Evolutionary conservation across 768 basidiomycete genomes (phyloP), one percentile per base, ranked within the genome.

Genomic region (Brasilioporus rufonigricans): DNA sequence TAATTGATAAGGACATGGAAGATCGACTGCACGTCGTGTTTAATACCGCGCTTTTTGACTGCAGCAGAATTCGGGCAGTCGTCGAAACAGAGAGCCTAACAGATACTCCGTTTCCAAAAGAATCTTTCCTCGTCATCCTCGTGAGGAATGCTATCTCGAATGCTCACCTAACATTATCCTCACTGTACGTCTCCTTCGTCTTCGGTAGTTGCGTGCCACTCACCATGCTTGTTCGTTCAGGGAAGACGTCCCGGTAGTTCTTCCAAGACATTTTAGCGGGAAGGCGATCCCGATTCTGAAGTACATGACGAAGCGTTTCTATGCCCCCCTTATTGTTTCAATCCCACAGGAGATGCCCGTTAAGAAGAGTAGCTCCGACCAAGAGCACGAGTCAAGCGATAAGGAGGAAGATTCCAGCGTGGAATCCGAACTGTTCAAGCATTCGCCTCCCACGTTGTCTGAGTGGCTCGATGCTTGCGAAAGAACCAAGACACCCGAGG

Each of bases 241-340:
- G 13, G 53, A 58, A 10, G 48, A 56, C 1, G n/a, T 47, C 14
- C 48, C 56, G 0, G 56, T 55, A 19, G 43, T 40, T 18, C 43
- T 57, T 39, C 56, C 56, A 11, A 47, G 52, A 9, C 57, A 58
- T 43, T 29, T 46, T 38, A 46, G 53, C 10, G 56, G 56, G 4
- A 48, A 55, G 21, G 10, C 43, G 0, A 32, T 58, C 8, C 57
- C 38, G 10, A 50, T 58, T 32, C 39, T 58, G 31, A 43, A 43
- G 3, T 56, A 49, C 23, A 33, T 57, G 32, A 33, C n/a, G 4
- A 55, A 45, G 21, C 33, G 10, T 13, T 10, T 54, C 21, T 27
- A 40, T 29, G 56, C 19, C 11, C 44, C 56, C 1, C 48, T 58
- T 8, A n/a, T 55, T n/a, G 18, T 54, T 29, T 44, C 52, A 16